phyloP scores from a whole-genome alignment of 257 asterid genomes.

The Lavandula angustifolia region DNA sequence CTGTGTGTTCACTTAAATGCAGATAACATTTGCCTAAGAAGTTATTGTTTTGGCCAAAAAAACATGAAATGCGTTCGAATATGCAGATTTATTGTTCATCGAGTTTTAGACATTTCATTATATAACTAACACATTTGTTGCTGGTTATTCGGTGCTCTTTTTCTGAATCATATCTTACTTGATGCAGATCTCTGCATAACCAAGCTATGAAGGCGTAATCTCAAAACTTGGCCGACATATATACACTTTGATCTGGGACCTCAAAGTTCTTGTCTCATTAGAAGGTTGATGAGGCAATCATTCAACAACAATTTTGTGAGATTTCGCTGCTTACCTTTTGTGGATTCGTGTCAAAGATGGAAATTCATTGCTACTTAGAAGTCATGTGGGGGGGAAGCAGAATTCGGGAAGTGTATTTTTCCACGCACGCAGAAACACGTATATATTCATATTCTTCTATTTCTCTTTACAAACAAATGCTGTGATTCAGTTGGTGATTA shows the following conservation, averaged over 20 bases:
- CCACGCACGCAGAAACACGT: background rate
- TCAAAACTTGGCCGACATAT: conserved; percentile 27
- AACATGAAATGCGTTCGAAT: background rate
- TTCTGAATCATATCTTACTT: background rate
- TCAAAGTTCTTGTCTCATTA: conserved; percentile 28
- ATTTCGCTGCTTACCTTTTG: conserved; percentile 22
- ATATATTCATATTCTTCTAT: conserved; percentile 28
- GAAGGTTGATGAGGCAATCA: conserved; percentile 33
- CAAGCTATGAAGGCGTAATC: conserved; percentile 20
- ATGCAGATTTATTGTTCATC: background rate
- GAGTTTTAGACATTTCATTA: background rate
- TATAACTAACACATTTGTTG: background rate
- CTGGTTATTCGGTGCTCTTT: background rate
- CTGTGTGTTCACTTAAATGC: background rate
- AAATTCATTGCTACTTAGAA: conserved; percentile 24
- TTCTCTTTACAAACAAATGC: conserved; percentile 5
- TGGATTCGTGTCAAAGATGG: conserved; percentile 22
- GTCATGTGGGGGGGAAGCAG: too few species aligned
- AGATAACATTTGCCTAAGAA: too few species aligned
- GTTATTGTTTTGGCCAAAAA: too few species aligned
- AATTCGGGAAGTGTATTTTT: conserved; percentile 23
- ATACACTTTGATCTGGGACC: conserved; percentile 22
- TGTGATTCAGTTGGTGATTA: background rate
- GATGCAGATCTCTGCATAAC: conserved; percentile 24
- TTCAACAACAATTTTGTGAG: conserved; percentile 42